Base-by-base conservation (phyloP, 352 stramenopile genomes). In the Globisporangium ultimum region DNA sequence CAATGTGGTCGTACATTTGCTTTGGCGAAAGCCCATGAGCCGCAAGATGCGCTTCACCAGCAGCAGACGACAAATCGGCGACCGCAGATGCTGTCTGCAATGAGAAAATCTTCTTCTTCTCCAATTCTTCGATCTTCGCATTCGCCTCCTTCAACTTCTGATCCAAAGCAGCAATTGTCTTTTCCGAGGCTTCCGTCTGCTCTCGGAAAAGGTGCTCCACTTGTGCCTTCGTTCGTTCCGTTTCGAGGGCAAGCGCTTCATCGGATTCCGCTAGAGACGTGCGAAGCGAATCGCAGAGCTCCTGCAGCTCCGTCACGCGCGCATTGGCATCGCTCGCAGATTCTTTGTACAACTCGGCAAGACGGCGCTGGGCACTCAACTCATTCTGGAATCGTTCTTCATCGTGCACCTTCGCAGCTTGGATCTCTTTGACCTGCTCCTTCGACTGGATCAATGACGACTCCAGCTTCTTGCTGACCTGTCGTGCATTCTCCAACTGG, bases 1-100 rank as follows among this genome's bases (percentile, higher is more conserved):
- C 77, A 32, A 98, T 82, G 21, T 89, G 86, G 36, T 88, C 76
- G 58, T 96, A 97, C 60, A 98, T 70, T 53, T 98, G 80, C 18
- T 93, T 98, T 14, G 97, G 68, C 7, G 80, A 80, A 24, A 96
- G 55, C 9, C 85, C 80, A 52, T 91, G 70, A 5, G 77, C 68
- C 15, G 80, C 79, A 28, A 92, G 68, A 53, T 93, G 80, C 40
- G 75, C 75, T 41, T 87, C 80, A 9, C 74, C 80, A 0, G 78
- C 84, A 24, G 79, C 72, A 14, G 74, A 73, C 6, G 84, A 93
- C 24, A 91, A 42, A 12, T 89, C 77, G 0, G 76, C 74, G 20
- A 91, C 71, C 0, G 76, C 68, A 43, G 72, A 78, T 2, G 68
- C 75, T 13, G 66, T 84, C 42, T 85, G 76, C 40, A 88, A 55